Conservation (phyloP, 2,329 filamentous ascomycete species). For the Alternaria ventricosa region DNA sequence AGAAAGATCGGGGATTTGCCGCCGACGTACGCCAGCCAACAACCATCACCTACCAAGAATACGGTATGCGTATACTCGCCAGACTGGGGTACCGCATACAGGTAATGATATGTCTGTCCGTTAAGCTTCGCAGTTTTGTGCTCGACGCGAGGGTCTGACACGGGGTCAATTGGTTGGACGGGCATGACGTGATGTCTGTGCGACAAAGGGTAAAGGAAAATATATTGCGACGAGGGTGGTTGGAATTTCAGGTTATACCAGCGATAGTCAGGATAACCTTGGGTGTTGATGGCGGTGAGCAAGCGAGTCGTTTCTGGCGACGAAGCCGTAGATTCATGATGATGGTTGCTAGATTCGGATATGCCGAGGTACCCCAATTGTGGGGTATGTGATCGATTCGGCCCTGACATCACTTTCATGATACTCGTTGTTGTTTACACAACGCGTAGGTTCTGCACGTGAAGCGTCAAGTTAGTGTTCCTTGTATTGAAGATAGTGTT, state of each 20-base stretch:
- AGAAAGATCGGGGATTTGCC: neutral
- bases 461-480: neutral
- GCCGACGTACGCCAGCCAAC: neutral
- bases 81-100: constrained; percentile 57
- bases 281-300: neutral
- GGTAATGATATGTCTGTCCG: constrained; percentile 72
- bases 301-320: neutral
- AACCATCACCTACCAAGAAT: constrained; percentile 55
- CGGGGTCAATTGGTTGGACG: constrained; percentile 67
- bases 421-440: neutral
- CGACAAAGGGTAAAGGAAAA: constrained; percentile 3
- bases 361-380: constrained; percentile 1
- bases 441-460: neutral
- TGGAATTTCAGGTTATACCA: neutral
- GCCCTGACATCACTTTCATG: neutral
- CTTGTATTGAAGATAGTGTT: neutral
- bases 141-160: constrained; percentile 70
- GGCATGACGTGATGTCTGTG: constrained; percentile 51
- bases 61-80: constrained; percentile 59
- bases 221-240: neutral
- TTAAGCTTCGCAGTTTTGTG: constrained; percentile 69
- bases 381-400: neutral
- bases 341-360: neutral
- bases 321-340: neutral
- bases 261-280: neutral